Evolutionary conservation across 2,329 filamentous ascomycete species (phyloP).

Genomic region (Cordyceps javanica): DNA sequence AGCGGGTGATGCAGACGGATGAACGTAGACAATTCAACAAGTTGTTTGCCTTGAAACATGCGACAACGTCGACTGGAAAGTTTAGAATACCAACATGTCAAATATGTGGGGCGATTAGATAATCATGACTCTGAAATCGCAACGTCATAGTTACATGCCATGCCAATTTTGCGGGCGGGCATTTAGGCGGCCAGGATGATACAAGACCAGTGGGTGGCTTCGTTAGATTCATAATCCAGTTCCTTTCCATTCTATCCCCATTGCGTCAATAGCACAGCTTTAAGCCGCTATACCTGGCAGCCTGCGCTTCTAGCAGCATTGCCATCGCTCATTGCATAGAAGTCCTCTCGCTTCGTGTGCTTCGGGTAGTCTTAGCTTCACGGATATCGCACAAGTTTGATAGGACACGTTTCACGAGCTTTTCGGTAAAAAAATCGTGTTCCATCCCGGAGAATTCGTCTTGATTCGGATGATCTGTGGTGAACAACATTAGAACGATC

Average conservation of each 20-base stretch:
- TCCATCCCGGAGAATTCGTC: not conserved
- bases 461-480: too few relatives aligned
- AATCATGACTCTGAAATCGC: not conserved
- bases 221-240: too few relatives aligned
- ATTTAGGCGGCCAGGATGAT: too few relatives aligned
- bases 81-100: not conserved
- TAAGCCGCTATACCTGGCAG: not conserved
- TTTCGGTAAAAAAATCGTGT: too few relatives aligned
- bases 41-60: constrained; percentile 10
- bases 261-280: not conserved
- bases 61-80: constrained; percentile 7
- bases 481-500: too few relatives aligned
- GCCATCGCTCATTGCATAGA: not conserved
- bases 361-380: not conserved
- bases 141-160: constrained; percentile 3
- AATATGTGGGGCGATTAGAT: constrained; percentile 8
- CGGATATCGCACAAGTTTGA: not conserved
- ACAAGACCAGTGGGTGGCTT: not conserved
- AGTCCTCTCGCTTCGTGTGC: not conserved
- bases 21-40: not conserved
- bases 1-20: constrained; percentile 8
- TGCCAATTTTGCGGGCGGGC: too few relatives aligned
- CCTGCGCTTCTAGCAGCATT: not conserved
- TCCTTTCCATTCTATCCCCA: too few relatives aligned
- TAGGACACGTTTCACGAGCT: not conserved